These are phyloP conservation scores for Sclerotinia trifoliorum DNA, from an alignment of 2,329 filamentous ascomycete genomes.

Conservation along the genomic window DNA sequence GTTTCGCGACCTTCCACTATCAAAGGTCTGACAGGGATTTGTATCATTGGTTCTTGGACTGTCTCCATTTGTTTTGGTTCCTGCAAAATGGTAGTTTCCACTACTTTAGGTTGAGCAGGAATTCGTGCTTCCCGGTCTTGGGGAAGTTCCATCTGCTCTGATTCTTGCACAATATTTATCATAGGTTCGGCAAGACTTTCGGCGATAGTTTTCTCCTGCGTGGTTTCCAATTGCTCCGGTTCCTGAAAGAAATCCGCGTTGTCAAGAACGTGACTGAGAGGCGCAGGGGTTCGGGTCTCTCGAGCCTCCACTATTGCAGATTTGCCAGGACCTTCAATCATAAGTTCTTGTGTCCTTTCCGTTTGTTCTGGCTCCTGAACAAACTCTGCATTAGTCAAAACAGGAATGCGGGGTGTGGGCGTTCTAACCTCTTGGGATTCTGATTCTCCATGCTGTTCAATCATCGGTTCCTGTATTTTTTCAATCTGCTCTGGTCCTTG, in stretches of 20 bases:
- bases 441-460: constrained; percentile 4
- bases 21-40: constrained; percentile 1
- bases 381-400: neutral
- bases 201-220: neutral
- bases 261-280: neutral
- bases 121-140: neutral
- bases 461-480: constrained; percentile 20
- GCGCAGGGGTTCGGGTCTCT: neutral
- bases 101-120: neutral
- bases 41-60: neutral
- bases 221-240: constrained; percentile 1
- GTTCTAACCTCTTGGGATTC: neutral
- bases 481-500: constrained; percentile 29
- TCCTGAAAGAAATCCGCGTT: neutral
- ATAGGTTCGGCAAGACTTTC: too few species aligned
- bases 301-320: neutral
- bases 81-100: neutral
- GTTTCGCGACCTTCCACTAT: constrained; percentile 2
- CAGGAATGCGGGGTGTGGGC: neutral
- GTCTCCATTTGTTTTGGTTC: neutral
- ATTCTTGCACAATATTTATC: neutral
- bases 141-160: neutral
- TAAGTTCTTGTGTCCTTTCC: neutral
- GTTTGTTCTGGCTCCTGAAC: neutral
- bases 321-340: neutral